Base-by-base conservation (phyloP, 1,139 yeast genomes). In the Yamadazyma siamensis region DNA sequence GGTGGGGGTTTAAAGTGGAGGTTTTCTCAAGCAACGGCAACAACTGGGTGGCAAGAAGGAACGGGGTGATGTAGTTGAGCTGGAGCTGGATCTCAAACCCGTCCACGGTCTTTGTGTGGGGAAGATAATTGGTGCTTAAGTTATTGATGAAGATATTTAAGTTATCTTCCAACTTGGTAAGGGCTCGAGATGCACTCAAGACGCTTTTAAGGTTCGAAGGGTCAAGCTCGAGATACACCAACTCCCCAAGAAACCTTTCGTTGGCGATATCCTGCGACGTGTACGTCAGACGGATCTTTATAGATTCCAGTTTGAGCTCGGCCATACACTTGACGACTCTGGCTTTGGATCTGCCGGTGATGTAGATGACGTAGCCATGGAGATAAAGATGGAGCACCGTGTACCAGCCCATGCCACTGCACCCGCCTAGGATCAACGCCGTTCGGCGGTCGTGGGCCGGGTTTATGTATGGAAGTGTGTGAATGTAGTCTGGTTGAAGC, bases 101-200 rank as follows among this genome's bases (percentile, higher is more conserved):
- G 49, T 87, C 95, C 15, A 57, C 58, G 0, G 95, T 83, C 17
- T 62, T 44, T 11, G 73, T 64, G 49, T 65, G 76, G 0, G 94
- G 94, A 10, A 80, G 61, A 2, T 84, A 94, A 79, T 84, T 80
- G 3, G 83, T 78, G 1, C 94, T 94, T 0, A 95, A 94, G 52
- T 86, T 87, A 46, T 85, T 77, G 21, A 87, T 67, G 26, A 87
- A 65, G 15, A 86, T 53, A 51, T 85, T 79, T 13, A 87, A 54
- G 20, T 60, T 55, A 5, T 59, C 47, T 46, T 85, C 95, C 32
- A 58, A 43, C 8, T 56, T 49, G 28, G 57, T 59, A 40, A 85
- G 71, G 19, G 61, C 60, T 8, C 57, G 51, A 5, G 76, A 80
- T 0, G 88, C 85, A 16, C 50, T 50, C 19, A 72, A 67, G 2